Conservation (phyloP, 202 grass and related monocot genomes). For the Panicum virgatum region DNA sequence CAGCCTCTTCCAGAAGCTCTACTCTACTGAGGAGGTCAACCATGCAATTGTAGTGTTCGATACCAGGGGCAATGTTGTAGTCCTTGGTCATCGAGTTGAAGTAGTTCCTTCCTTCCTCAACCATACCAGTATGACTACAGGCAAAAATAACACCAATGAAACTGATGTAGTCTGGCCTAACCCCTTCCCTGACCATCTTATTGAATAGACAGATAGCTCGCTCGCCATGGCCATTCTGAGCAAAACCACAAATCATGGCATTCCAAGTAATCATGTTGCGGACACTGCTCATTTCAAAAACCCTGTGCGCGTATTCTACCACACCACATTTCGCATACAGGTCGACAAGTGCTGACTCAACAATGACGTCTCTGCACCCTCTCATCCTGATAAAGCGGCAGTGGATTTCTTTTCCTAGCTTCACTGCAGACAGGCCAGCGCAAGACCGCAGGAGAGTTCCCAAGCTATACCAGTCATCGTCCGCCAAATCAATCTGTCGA, state of each 20-base stretch:
- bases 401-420: conserved; percentile 75
- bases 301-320: conserved; percentile 51
- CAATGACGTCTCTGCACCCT: conserved; percentile 49
- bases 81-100: conserved; percentile 62
- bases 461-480: conserved; percentile 56
- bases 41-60: conserved; percentile 86
- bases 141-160: conserved; percentile 74
- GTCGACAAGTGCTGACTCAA: conserved; percentile 76
- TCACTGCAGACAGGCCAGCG: conserved; percentile 60
- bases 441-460: conserved; percentile 72
- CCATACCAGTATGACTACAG: conserved; percentile 67
- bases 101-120: conserved; percentile 62
- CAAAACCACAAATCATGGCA: conserved; percentile 76
- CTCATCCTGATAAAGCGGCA: conserved; percentile 63
- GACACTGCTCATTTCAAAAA: conserved; percentile 53
- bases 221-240: conserved; percentile 66
- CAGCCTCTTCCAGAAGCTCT: conserved; percentile 75
- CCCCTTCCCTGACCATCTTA: conserved; percentile 53
- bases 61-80: conserved; percentile 52
- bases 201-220: conserved; percentile 51
- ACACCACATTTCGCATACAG: conserved; percentile 77
- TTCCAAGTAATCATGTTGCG: conserved; percentile 81
- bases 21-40: conserved; percentile 76
- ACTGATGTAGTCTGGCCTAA: conserved; percentile 60
- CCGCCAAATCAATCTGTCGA: conserved; percentile 53